Evolutionary conservation across 2,329 filamentous ascomycete genomes (phyloP).

Genomic region (Penicillium sp.): DNA sequence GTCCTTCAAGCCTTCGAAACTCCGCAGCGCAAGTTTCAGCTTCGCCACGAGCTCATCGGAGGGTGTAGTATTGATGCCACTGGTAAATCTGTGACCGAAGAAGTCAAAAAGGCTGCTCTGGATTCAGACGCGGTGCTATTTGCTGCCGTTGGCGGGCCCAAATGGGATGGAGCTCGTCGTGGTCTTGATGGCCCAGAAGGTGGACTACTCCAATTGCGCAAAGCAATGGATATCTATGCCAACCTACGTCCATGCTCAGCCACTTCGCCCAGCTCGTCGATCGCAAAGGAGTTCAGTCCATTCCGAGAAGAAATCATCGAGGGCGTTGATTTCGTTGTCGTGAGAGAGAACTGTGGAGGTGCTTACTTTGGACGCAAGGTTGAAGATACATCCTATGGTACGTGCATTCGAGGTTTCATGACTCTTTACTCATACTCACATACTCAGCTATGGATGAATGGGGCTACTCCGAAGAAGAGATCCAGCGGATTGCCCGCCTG

Average conservation of each 20-base stretch:
- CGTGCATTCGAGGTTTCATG: too few species aligned
- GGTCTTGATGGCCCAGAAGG: slow-evolving; percentile 84
- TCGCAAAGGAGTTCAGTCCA: slow-evolving; percentile 77
- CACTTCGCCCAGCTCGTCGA: slow-evolving; percentile 74
- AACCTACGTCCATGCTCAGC: slow-evolving; percentile 79
- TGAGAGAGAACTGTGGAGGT: slow-evolving; percentile 49
- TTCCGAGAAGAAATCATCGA: slow-evolving; percentile 80
- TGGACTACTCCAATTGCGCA: slow-evolving; percentile 81
- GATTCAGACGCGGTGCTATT: slow-evolving; percentile 83
- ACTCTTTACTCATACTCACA: too few species aligned
- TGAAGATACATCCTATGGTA: slow-evolving; percentile 40
- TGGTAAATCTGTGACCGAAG: slow-evolving; percentile 74
- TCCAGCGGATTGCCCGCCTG: slow-evolving; percentile 79
- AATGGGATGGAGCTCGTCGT: slow-evolving; percentile 74
- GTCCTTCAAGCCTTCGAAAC: slow-evolving; percentile 75
- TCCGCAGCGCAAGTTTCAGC: slow-evolving; percentile 73
- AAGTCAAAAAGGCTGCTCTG: slow-evolving; percentile 77
- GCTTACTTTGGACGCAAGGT: slow-evolving; percentile 48
- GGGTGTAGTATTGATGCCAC: slow-evolving; percentile 83
- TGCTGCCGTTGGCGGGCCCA: slow-evolving; percentile 84
- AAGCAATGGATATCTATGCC: slow-evolving; percentile 85
- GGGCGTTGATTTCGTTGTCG: slow-evolving; percentile 77
- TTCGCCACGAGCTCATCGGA: slow-evolving; percentile 81
- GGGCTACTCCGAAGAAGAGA: slow-evolving; percentile 78
- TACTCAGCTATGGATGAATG: slow-evolving; percentile 69